Percentiles rank a stretch among this genome's conserved stretches.
Evolutionary conservation across 345 rosid species (phyloP).

Genomic region (Euphorbia pulcherrima): DNA sequence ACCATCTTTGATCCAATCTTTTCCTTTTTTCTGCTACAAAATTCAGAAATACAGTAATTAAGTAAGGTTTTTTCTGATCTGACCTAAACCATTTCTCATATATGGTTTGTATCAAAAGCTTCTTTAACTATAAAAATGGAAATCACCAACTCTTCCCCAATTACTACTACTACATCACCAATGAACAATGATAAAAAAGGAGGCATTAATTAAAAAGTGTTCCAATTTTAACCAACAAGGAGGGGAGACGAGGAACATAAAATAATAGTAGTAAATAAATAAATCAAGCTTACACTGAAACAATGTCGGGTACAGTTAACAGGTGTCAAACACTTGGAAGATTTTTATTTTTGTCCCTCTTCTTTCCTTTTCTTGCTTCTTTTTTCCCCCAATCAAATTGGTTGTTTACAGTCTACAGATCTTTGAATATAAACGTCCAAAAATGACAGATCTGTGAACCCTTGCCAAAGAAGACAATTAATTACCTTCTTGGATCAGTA

Average conservation of each 20-base stretch:
- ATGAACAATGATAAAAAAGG: slow-evolving; percentile 24
- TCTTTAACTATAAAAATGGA: slow-evolving; percentile 38
- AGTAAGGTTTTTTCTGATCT: slow-evolving; percentile 27
- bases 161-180: slow-evolving; percentile 11
- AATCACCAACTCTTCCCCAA: slow-evolving; percentile 24
- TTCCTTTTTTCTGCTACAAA: slow-evolving; percentile 23
- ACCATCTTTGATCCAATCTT: slow-evolving; percentile 17
- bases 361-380: not conserved
- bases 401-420: slow-evolving; percentile 24
- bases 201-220: slow-evolving; percentile 31
- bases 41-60: slow-evolving; percentile 27
- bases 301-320: slow-evolving; percentile 31
- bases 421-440: slow-evolving; percentile 22
- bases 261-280: slow-evolving; percentile 7
- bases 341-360: not conserved
- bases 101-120: slow-evolving; percentile 26
- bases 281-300: slow-evolving; percentile 31
- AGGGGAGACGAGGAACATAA: not conserved
- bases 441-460: slow-evolving; percentile 33
- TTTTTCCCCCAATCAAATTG: not conserved
- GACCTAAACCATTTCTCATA: slow-evolving; percentile 16
- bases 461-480: slow-evolving; percentile 11
- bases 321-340: slow-evolving; percentile 51
- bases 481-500: slow-evolving; percentile 23
- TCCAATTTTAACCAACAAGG: slow-evolving; percentile 41